phyloP scores from a whole-genome alignment of 2,329 filamentous ascomycete genomes.

The Pestalotiopsis sp. region DNA sequence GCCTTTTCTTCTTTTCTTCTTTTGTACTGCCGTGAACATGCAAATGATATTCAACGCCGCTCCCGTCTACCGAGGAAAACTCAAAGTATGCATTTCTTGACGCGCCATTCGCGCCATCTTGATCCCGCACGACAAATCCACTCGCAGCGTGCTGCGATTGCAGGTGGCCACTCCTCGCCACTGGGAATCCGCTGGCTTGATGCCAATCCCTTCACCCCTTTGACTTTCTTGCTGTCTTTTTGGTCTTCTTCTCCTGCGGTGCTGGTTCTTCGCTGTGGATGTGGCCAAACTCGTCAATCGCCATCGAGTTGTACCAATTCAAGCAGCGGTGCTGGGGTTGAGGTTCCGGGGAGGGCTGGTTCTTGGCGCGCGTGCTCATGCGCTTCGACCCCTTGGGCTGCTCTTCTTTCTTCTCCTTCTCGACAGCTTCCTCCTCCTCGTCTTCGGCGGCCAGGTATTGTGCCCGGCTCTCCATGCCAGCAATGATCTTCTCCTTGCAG shows the following conservation, averaged over 20 bases:
- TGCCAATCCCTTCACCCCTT: slow-evolving; percentile 32
- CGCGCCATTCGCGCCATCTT: neutral
- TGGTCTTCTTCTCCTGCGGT: slow-evolving; percentile 52
- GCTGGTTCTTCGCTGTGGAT: slow-evolving; percentile 59
- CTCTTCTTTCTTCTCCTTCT: slow-evolving; percentile 37
- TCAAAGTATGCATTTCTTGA: neutral
- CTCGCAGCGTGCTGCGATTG: too few relatives aligned
- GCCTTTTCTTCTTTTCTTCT: neutral
- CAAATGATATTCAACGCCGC: neutral
- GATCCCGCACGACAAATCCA: too few relatives aligned
- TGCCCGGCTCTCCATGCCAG: slow-evolving; percentile 79
- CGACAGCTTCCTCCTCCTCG: slow-evolving; percentile 37
- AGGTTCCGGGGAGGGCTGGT: slow-evolving; percentile 49
- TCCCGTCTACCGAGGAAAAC: neutral
- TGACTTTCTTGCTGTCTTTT: slow-evolving; percentile 42
- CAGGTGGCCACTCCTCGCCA: too few relatives aligned
- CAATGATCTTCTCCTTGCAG: slow-evolving; percentile 75
- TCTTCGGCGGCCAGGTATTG: slow-evolving; percentile 65
- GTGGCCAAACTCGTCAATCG: slow-evolving; percentile 59
- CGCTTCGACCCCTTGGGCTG: slow-evolving; percentile 35
- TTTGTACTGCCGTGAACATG: neutral
- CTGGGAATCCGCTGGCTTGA: too few relatives aligned
- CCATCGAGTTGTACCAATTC: slow-evolving; percentile 59
- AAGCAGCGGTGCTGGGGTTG: slow-evolving; percentile 49
- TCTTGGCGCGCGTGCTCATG: slow-evolving; percentile 50